Conservation (phyloP, 805 yeast genomes). For the Kodamaea sagamina region DNA sequence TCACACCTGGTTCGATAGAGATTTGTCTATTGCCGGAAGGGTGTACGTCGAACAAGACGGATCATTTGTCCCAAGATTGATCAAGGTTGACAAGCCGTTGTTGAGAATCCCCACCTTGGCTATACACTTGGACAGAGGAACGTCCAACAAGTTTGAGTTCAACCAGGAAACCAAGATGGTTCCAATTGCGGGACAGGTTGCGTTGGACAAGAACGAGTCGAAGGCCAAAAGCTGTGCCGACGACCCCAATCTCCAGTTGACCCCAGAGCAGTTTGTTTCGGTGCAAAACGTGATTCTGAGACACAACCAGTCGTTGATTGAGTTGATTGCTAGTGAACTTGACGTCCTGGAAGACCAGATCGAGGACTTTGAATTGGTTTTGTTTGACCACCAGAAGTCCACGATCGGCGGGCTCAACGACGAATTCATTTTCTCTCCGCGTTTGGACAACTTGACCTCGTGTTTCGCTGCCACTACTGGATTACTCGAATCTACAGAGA, state of each 20-base stretch:
- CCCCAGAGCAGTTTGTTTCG: conserved; percentile 61
- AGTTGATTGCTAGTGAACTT: conserved; percentile 67
- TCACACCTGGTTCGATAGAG: conserved; percentile 97
- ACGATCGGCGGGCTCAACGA: conserved; percentile 85
- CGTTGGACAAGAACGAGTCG: conserved; percentile 25
- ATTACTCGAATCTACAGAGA: conserved; percentile 53
- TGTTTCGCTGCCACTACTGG: conserved; percentile 81
- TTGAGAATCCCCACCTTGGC: conserved; percentile 94
- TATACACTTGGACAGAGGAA: conserved; percentile 82
- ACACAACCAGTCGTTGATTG: conserved; percentile 73
- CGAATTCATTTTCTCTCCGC: conserved; percentile 88
- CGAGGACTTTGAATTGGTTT: conserved; percentile 86
- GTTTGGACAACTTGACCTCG: conserved; percentile 87
- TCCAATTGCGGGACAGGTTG: conserved; percentile 75
- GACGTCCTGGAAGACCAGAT: conserved; percentile 55
- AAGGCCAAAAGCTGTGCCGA: conserved; percentile 42
- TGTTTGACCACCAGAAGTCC: conserved; percentile 83
- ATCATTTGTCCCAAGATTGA: conserved; percentile 60
- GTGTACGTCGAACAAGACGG: conserved; percentile 64
- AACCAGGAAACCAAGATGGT: conserved; percentile 83
- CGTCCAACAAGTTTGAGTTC: conserved; percentile 77
- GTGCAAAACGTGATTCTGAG: conserved; percentile 66
- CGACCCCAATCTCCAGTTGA: conserved; percentile 48
- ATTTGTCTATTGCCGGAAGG: conserved; percentile 87
- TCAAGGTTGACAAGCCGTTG: conserved; percentile 80